A percentile compares a stretch with the other conserved stretches of the same genome.
These are phyloP conservation scores for Arxiozyma bovina DNA, from an alignment of 1,139 yeast species.

Conservation along the genomic window DNA sequence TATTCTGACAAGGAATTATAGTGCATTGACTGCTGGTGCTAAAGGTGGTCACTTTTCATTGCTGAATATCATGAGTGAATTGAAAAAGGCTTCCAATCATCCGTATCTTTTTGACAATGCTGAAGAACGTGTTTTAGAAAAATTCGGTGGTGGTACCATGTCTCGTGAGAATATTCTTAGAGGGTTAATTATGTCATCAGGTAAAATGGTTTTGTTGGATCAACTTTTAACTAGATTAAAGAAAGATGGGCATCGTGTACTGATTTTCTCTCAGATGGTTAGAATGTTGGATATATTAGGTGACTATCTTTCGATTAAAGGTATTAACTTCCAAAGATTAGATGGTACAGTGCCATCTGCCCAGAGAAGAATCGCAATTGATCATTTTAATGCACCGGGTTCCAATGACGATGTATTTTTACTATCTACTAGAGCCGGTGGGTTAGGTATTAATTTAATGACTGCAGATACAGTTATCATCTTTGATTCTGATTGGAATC, in stretches of 20 bases:
- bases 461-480: conserved; percentile 97
- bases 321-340: conserved; percentile 82
- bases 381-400: conserved; percentile 91
- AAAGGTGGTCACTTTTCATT: conserved; percentile 76
- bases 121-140: conserved; percentile 68
- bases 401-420: conserved; percentile 88
- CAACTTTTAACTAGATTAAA: conserved; percentile 73
- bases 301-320: conserved; percentile 82
- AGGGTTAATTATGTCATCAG: conserved; percentile 95
- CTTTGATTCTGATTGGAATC: conserved; percentile 98
- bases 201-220: conserved; percentile 93
- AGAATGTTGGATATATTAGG: conserved; percentile 91
- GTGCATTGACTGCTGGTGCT: conserved; percentile 82
- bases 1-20: conserved; percentile 80
- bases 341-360: conserved; percentile 97
- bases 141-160: conserved; percentile 46
- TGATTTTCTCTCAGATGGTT: conserved; percentile 95
- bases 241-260: conserved; percentile 91
- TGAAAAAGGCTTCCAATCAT: conserved; percentile 94
- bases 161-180: conserved; percentile 73
- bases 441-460: conserved; percentile 94
- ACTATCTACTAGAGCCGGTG: conserved; percentile 96
- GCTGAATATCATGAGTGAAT: conserved; percentile 86
- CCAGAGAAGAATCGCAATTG: conserved; percentile 88
- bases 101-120: conserved; percentile 93